Base-by-base conservation (phyloP, 140 eudicot genomes). In the Flaveria floridana region DNA sequence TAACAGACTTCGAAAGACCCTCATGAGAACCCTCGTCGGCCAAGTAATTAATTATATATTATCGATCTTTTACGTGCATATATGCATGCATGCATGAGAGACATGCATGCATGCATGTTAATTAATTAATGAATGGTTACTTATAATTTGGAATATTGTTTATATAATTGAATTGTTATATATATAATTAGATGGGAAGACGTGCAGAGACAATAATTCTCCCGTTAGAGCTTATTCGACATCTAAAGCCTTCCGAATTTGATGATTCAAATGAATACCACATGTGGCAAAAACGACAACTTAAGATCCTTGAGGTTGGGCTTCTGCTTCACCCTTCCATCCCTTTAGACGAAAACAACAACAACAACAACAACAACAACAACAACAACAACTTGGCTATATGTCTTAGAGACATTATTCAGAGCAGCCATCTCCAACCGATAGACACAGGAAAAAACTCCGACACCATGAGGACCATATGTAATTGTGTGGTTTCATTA, bases 21-120 rank as follows among this genome's bases (percentile, higher is more conserved):
- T 94, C 70, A 90, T 94, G 97, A 78, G 97, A 68, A 94, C 99
- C 68, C 96, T 90, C 12, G 99, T 94, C 68, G 99, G 99, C 84
- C 99, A 94, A 80, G 99, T 90, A 48, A 6, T 4, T 28, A 2
- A 26, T 26, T 26, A 26, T 26, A 26, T 53, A 34, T 23, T 23
- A 23, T n/a, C n/a, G n/a, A n/a, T 42, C 50, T 2, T 44, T 44
- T 11, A 44, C 12, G 46, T 41, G 25, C 25, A 23, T 23, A 23
- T 0, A 23, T 23, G 25, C 25, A 23, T 23, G 25, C 25, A 23
- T 23, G 25, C 1, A 21, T 21, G 25, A 23, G 25, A 23, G 25
- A 23, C 25, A 23, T 23, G 25, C 25, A 23, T 23, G 25, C 25
- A 23, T 23, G 25, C 25, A 23, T 23, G 25, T 23, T 23, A 23